A percentile compares a stretch with the other conserved stretches of the same genome.
phyloP scores from a whole-genome alignment of 345 rosid species.

The Eucalyptus polyanthemos region DNA sequence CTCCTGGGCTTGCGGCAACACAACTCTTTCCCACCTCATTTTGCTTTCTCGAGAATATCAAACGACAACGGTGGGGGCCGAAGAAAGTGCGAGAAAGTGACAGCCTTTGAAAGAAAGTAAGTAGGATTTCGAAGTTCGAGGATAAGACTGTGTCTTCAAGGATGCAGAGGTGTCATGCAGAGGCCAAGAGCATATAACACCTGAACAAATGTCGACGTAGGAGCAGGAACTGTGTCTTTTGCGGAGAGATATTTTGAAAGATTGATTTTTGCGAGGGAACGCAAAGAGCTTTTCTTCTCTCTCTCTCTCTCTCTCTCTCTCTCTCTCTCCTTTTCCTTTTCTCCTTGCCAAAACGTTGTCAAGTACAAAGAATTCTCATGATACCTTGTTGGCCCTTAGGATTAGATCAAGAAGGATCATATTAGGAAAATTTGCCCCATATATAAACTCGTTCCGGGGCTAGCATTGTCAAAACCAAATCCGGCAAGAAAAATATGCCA shows the following conservation, averaged over 20 bases:
- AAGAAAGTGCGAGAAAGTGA: not conserved
- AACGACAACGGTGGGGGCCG: not conserved
- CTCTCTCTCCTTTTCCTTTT: not conserved
- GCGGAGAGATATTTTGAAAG: not conserved
- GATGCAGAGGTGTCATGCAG: not conserved
- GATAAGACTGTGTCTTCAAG: not conserved
- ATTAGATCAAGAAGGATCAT: too few relatives aligned
- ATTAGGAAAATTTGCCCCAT: not conserved
- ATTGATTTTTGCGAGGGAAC: not conserved
- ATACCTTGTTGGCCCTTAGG: not conserved
- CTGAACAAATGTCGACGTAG: not conserved
- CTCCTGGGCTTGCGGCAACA: slow-evolving; percentile 9
- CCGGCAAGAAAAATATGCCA: not conserved
- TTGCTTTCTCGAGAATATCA: not conserved
- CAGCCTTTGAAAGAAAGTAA: not conserved
- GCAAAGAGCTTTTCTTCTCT: not conserved
- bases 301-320: not conserved
- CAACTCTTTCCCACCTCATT: slow-evolving; percentile 74
- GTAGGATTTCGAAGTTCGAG: not conserved
- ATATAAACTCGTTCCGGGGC: not conserved
- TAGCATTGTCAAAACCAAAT: not conserved
- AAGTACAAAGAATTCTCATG: not conserved
- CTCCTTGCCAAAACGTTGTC: not conserved
- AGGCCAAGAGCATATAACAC: not conserved
- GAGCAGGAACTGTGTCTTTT: not conserved